These are phyloP conservation scores for Ceratobasidium sp. DNA, from an alignment of 1,284 basidiomycete species.

Conservation along the genomic window DNA sequence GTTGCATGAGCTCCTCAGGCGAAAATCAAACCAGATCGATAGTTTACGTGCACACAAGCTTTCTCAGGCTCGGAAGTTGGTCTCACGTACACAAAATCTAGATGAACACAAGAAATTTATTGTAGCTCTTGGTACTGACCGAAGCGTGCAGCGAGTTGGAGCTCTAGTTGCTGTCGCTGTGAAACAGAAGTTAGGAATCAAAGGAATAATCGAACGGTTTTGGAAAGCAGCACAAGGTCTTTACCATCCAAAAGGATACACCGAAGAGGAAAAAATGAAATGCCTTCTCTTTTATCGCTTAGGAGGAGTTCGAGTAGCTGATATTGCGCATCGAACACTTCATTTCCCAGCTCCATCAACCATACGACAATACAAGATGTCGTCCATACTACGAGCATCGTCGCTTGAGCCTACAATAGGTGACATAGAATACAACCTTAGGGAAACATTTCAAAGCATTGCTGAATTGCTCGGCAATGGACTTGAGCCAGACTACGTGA, in stretches of 20 bases:
- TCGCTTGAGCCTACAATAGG: too few relatives aligned
- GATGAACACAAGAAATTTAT: constrained; percentile 2
- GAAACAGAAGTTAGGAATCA: background rate
- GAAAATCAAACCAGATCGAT: background rate
- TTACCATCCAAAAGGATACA: background rate
- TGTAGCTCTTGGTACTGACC: background rate
- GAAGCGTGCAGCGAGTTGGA: background rate
- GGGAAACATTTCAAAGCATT: too few relatives aligned
- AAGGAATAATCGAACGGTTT: background rate
- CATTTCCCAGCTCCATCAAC: background rate
- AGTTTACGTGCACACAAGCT: background rate
- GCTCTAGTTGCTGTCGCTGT: background rate
- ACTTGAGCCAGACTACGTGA: too few relatives aligned
- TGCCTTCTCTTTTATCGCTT: background rate
- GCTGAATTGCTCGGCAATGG: too few relatives aligned
- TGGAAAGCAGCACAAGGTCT: background rate
- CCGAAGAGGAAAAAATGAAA: background rate
- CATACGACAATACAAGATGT: background rate
- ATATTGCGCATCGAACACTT: background rate
- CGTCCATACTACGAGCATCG: background rate
- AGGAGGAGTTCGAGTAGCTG: background rate
- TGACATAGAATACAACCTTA: too few relatives aligned
- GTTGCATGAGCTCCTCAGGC: background rate
- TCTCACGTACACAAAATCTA: background rate
- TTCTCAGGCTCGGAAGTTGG: background rate